phyloP scores from a whole-genome alignment of 495 filamentous ascomycete genomes.

The Alectoria sarmentosa region DNA sequence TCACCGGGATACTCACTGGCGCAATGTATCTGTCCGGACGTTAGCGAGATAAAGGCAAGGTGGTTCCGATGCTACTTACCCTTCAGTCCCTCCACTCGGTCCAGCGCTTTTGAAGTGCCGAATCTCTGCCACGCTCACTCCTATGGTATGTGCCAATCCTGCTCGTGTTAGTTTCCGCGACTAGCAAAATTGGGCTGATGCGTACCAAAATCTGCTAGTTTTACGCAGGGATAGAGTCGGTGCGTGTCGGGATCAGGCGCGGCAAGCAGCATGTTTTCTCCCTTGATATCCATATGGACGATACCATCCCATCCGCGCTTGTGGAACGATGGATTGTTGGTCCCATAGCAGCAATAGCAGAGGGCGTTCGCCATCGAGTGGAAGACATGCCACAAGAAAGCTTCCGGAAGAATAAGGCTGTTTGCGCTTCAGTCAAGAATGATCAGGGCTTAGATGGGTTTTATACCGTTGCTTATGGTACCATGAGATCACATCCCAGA shows the following conservation, averaged over 20 bases:
- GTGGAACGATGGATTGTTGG: neutral
- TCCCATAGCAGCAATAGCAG: constrained; percentile 22
- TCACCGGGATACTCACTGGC: constrained; percentile 12
- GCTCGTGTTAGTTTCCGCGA: neutral
- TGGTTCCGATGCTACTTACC: neutral
- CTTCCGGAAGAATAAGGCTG: constrained; percentile 25
- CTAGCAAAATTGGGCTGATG: no score
- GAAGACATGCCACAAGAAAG: constrained; percentile 26
- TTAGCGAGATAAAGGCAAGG: neutral
- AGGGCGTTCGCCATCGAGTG: constrained; percentile 21
- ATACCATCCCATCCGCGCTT: constrained; percentile 27
- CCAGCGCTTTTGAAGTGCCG: constrained; percentile 13
- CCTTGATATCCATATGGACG: constrained; percentile 52
- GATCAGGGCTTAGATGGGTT: no score
- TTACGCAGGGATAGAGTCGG: constrained; percentile 21
- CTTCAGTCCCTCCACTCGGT: constrained; percentile 3
- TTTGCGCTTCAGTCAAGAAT: neutral
- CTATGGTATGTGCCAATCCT: constrained; percentile 14
- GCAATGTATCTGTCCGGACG: constrained; percentile 11
- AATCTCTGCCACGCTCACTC: constrained; percentile 11
- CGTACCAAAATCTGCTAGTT: constrained; percentile 24
- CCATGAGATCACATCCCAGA: constrained; percentile 3
- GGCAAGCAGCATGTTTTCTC: constrained; percentile 43
- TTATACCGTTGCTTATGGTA: constrained; percentile 3
- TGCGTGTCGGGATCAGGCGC: constrained; percentile 8